These are phyloP conservation scores for Dendryphion nanum DNA, from an alignment of 2,329 filamentous ascomycete species.

Conservation along the genomic window DNA sequence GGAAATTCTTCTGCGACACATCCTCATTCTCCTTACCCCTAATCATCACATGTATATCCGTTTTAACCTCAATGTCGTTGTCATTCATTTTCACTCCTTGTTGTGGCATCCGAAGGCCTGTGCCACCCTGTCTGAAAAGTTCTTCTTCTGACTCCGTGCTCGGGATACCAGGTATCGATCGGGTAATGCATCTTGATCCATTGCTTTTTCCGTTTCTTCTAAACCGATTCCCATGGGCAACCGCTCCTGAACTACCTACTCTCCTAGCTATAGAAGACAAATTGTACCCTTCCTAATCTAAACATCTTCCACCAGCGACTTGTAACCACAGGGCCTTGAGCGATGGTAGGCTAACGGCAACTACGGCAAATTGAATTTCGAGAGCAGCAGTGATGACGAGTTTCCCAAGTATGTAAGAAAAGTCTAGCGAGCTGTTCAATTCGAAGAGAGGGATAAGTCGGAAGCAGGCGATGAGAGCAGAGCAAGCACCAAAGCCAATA, in stretches of 20 bases:
- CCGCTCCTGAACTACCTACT: background rate
- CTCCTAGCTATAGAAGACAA: constrained; percentile 6
- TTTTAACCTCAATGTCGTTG: no score
- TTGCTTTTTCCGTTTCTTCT: constrained; percentile 5
- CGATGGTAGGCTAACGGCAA: constrained; percentile 33
- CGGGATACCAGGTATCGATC: constrained; percentile 7
- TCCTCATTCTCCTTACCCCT: no score
- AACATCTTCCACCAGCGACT: constrained; percentile 7
- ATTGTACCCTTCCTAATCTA: constrained; percentile 7
- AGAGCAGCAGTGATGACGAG: constrained; percentile 32
- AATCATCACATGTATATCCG: no score
- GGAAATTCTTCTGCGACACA: no score
- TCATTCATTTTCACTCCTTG: no score
- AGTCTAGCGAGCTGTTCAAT: constrained; percentile 22
- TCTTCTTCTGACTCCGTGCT: constrained; percentile 16
- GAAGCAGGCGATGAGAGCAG: constrained; percentile 20
- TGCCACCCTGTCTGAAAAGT: constrained; percentile 8
- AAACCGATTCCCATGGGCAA: background rate
- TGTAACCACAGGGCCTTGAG: constrained; percentile 31
- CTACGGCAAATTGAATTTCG: constrained; percentile 32
- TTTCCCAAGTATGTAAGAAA: constrained; percentile 29
- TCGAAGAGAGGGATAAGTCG: constrained; percentile 19
- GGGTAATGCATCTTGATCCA: constrained; percentile 10
- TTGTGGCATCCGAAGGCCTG: background rate
- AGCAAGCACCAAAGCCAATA: constrained; percentile 27